These are phyloP conservation scores for Acer campestre DNA, from an alignment of 345 rosid species.

Conservation along the genomic window DNA sequence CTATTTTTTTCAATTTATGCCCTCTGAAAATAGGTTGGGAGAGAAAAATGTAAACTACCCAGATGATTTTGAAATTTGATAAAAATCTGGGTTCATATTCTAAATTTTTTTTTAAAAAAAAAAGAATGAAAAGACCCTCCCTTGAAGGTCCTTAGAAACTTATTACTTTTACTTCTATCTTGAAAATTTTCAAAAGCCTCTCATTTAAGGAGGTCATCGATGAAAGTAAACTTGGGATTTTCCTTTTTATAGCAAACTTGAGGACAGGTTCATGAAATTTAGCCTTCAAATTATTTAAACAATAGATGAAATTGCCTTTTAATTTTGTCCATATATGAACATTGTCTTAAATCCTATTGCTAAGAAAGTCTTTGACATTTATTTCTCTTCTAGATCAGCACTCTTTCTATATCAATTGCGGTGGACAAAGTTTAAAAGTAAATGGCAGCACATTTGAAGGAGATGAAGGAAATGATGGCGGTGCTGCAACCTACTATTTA, in stretches of 20 bases:
- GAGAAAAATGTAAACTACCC: too few species aligned
- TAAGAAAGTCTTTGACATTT: not conserved
- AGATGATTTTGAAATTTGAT: too few species aligned
- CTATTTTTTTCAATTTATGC: too few species aligned
- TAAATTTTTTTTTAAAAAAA: too few species aligned
- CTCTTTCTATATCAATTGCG: conserved; percentile 62
- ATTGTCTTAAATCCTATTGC: not conserved
- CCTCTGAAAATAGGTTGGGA: too few species aligned
- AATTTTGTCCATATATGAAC: not conserved
- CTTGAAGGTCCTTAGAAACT: not conserved
- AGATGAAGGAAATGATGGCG: conserved; percentile 52
- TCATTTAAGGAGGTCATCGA: not conserved
- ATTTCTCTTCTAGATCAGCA: conserved; percentile 41
- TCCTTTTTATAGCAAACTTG: too few species aligned
- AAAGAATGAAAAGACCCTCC: not conserved
- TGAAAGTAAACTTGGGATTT: too few species aligned
- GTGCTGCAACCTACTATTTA: conserved; percentile 50
- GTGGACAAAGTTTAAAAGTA: conserved; percentile 56
- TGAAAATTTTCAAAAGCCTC: not conserved
- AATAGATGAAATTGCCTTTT: too few species aligned
- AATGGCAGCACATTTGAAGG: conserved; percentile 41
- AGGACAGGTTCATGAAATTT: not conserved
- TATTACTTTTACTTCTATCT: not conserved
- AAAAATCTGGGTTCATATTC: too few species aligned
- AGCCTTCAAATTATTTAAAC: not conserved